phyloP scores from a whole-genome alignment of 2,329 filamentous ascomycete genomes.

The Pyricularia pennisetigena region DNA sequence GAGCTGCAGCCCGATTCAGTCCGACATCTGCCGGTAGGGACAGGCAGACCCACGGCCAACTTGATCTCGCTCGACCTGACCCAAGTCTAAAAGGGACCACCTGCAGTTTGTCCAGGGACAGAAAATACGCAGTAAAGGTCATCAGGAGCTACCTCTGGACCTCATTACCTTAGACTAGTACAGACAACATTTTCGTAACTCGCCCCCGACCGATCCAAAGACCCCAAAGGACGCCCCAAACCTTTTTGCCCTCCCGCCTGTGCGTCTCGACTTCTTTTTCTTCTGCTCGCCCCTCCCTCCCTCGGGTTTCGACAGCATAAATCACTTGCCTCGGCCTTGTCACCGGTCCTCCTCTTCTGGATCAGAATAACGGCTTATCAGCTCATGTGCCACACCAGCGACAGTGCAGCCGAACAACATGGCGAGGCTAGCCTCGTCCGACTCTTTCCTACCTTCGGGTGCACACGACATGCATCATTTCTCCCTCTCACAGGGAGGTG shows the following conservation, averaged over 20 bases:
- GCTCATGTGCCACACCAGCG: neutral
- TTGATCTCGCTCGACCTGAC: neutral
- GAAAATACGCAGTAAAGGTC: neutral
- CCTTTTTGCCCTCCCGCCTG: neutral
- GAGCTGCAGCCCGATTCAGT: neutral
- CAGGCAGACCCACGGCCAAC: neutral
- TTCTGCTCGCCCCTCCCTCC: neutral
- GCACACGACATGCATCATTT: conserved; percentile 22
- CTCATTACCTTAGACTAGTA: neutral
- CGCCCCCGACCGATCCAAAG: neutral
- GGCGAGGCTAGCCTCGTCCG: conserved; percentile 26
- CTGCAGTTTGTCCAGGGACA: neutral
- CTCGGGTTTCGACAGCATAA: neutral
- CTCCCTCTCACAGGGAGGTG: conserved; percentile 16
- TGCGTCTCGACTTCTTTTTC: neutral
- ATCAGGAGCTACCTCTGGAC: neutral
- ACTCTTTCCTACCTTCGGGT: conserved; percentile 32
- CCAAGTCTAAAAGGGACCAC: neutral
- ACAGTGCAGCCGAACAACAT: conserved; percentile 17
- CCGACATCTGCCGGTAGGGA: neutral
- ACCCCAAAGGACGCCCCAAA: neutral
- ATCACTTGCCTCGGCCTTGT: neutral
- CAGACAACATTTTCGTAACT: neutral
- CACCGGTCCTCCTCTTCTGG: neutral
- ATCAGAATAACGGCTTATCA: neutral